A percentile compares a stretch with the other conserved stretches of the same genome.
phyloP scores from a whole-genome alignment of 192 early-diverging fungal species.

The Coemansia sp. region DNA sequence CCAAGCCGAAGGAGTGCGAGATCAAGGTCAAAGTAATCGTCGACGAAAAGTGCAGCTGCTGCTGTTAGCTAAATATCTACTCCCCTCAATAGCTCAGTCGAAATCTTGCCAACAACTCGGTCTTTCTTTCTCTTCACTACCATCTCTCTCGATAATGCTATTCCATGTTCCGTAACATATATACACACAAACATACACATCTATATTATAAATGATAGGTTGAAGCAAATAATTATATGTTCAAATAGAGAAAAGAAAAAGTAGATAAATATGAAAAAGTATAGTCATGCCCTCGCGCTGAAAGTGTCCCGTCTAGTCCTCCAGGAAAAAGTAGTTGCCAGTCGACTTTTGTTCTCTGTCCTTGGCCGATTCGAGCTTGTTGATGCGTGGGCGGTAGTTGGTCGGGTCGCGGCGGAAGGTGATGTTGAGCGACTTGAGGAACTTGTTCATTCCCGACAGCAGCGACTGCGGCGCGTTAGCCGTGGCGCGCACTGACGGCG shows the following conservation, averaged over 20 bases:
- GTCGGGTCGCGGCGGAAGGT: slow-evolving; percentile 97
- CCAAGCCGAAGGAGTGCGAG: slow-evolving; percentile 37
- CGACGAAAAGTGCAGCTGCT: slow-evolving; percentile 27
- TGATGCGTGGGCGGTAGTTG: slow-evolving; percentile 97
- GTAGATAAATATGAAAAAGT: not conserved
- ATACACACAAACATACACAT: not conserved
- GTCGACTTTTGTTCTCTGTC: slow-evolving; percentile 93
- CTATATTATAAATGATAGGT: not conserved
- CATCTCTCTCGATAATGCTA: not conserved
- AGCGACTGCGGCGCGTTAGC: slow-evolving; percentile 88
- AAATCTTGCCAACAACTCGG: not conserved
- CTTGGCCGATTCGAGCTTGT: slow-evolving; percentile 92
- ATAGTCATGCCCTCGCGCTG: not conserved
- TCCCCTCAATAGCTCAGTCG: not conserved
- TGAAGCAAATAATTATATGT: slow-evolving; percentile 3
- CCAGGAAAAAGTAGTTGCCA: slow-evolving; percentile 70
- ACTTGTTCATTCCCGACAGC: slow-evolving; percentile 95
- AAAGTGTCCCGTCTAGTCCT: slow-evolving; percentile 40
- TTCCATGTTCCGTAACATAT: not conserved
- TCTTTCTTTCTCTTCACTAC: not conserved
- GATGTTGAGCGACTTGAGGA: slow-evolving; percentile 88
- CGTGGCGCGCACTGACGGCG: slow-evolving; percentile 78
- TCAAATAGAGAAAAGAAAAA: not conserved
- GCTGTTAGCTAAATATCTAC: not conserved
- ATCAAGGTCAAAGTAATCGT: slow-evolving; percentile 45